Percentiles rank a stretch among this genome's conserved stretches.
Conservation (phyloP, 78 protist genomes). For the Tieghemostelium lacteum region DNA sequence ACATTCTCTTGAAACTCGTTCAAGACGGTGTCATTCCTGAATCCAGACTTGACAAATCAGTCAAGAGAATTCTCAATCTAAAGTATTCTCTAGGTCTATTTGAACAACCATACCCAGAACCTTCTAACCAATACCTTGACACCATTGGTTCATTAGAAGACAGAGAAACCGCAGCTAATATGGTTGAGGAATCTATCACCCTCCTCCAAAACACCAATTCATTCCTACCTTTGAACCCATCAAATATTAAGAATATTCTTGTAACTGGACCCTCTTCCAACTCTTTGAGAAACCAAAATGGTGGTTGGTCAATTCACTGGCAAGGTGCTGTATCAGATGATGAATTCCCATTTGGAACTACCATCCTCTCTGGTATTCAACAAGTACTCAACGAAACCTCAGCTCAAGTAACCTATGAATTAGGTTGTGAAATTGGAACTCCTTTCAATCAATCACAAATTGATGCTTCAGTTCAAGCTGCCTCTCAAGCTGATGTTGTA, state of each 20-base stretch:
- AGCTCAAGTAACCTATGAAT: conserved; percentile 9
- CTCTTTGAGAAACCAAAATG: conserved; percentile 39
- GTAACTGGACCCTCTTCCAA: conserved; percentile 70
- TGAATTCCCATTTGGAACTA: conserved; percentile 61
- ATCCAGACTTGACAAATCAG: conserved; percentile 57
- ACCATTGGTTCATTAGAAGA: conserved; percentile 72
- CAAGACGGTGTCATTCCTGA: conserved; percentile 57
- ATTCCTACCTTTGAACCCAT: conserved; percentile 23
- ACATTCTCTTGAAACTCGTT: conserved; percentile 30
- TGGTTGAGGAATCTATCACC: conserved; percentile 50
- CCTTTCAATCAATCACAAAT: conserved; percentile 7
- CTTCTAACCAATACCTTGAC: neutral
- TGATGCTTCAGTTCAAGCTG: conserved; percentile 13
- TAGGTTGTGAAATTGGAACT: conserved; percentile 33
- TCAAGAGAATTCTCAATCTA: conserved; percentile 57
- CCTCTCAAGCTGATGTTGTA: conserved; percentile 20
- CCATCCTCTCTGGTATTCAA: conserved; percentile 53
- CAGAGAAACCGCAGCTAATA: conserved; percentile 28
- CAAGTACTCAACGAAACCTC: neutral
- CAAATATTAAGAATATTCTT: conserved; percentile 8
- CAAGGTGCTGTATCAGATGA: conserved; percentile 68
- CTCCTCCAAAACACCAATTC: conserved; percentile 62
- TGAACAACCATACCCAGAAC: conserved; percentile 63
- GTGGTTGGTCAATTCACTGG: conserved; percentile 86
- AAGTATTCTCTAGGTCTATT: conserved; percentile 79